Conservation (phyloP, 2,329 filamentous ascomycete genomes). For the Taxawa tesnikishii region DNA sequence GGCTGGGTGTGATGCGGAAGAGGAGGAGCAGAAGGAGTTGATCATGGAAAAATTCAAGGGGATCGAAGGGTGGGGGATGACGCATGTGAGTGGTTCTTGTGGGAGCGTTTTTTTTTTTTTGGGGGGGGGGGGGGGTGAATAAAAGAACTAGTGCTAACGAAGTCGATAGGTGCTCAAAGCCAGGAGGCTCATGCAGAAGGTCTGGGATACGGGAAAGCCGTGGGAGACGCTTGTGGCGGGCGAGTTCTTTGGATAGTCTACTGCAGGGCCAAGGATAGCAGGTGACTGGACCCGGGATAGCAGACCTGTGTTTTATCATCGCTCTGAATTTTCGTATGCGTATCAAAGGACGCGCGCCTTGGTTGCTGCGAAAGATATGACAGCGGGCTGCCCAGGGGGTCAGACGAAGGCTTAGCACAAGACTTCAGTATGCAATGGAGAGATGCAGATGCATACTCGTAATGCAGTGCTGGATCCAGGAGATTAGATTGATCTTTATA, state of each 20-base stretch:
- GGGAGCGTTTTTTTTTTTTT: constrained; percentile 2
- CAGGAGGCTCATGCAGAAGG: constrained; percentile 52
- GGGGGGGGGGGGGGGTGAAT: constrained; percentile 7
- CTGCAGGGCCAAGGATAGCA: too few species aligned
- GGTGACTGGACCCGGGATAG: too few species aligned
- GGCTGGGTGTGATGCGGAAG: constrained; percentile 60
- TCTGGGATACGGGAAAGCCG: constrained; percentile 54
- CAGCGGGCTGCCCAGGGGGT: too few species aligned
- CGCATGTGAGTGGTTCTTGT: constrained; percentile 43
- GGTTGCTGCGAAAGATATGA: too few species aligned
- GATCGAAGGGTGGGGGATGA: constrained; percentile 64
- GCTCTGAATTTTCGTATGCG: too few species aligned
- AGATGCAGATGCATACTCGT: too few species aligned
- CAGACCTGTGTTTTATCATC: too few species aligned
- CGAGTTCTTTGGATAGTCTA: constrained; percentile 58
- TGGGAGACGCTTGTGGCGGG: constrained; percentile 57
- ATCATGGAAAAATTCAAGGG: constrained; percentile 54
- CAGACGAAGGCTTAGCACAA: too few species aligned
- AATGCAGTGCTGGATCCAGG: too few species aligned
- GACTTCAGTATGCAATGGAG: too few species aligned
- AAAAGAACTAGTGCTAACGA: background rate
- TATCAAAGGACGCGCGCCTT: too few species aligned
- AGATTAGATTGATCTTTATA: too few species aligned
- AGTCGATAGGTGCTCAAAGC: constrained; percentile 42
- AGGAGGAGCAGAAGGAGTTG: constrained; percentile 41